Base-by-base conservation (phyloP, 306 rosid species). In the Vigna angularis region DNA sequence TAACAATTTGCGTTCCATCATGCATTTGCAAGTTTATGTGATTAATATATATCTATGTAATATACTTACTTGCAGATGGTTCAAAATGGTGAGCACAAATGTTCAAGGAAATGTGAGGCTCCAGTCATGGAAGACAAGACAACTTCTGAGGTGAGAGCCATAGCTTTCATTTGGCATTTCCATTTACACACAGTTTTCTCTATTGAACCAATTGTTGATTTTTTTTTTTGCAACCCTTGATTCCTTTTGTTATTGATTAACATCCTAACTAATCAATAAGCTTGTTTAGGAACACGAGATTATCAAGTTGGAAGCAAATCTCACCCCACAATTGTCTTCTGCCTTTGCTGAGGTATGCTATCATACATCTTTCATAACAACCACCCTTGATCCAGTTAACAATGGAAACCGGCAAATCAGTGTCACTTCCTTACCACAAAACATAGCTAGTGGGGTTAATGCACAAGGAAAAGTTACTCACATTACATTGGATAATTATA, bases 81-180 rank as follows among this genome's bases (percentile, higher is more conserved):
- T 88, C 90, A 83, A 56, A 83, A 87, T 67, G 98, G 98, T 18
- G 87, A 73, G 42, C 97, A 89, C 83, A 88, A 89, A 87, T 85
- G 97, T 56, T 59, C 88, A 70, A 83, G 48, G 16, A 87, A 77
- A 87, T 62, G 63, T 4, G 86, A 67, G 62, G 15, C 44, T 47
- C 79, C 42, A 34, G 70, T 55, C 11, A 53, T 67, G 14, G 92
- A 86, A 7, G 86, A 82, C 87, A 87, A 83, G 86, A 73, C 80
- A 58, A 62, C 66, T 81, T 56, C 84, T 49, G 90, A 87, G 88
- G 88, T 52, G 81, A 79, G 65, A 69, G 26, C 56, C 26, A 50
- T 77, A 18, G 26, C 52, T 61, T 73, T 75, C 28, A 42, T 42
- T 52, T 72, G 72, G 14, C 18, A 36, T 11, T 53, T 38, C 16